Evolutionary conservation across 768 basidiomycete genomes (phyloP), one percentile per base, ranked within the genome.

Genomic region (Tricholomella constricta): DNA sequence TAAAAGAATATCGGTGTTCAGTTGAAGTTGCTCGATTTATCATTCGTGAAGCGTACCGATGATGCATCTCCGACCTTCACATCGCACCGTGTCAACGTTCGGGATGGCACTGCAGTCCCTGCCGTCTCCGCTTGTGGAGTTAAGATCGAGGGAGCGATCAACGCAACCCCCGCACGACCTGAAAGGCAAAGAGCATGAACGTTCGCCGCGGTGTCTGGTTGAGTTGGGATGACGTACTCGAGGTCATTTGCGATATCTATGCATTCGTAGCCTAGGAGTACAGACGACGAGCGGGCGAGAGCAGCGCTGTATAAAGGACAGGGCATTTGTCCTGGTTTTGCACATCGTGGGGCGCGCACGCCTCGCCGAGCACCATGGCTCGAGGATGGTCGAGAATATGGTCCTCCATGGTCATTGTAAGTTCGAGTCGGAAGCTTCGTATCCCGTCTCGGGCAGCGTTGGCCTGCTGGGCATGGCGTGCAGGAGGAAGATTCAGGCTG

Each of bases 91-190:
- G 45, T 70, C 68, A n/a, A 74, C 74, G 44, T 73, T 61, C n/a
- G 73, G 69, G 54, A 78, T 77, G 9, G 65, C 62, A 45, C 73
- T 76, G 62, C 78, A 80, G 61, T 78, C 77, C 35, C 73, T 58
- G 2, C 77, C 77, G 7, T 65, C 66, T 11, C 25, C 17, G 2
- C 19, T 20, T 7, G 35, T 20, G n/a, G 62, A 68, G 15, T 48
- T 51, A 37, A 59, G 62, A 2, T 36, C 15, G 12, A 55, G 56
- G 12, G 56, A 25, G 9, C 44, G 50, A 15, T 56, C 47, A 15
- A 63, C 58, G 42, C 69, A 71, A 1, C 65, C 68, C 8, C 69
- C 68, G 32, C 69, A 71, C 9, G 69, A 68, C 52, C 68, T 70
- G 45, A 2, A 37, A 9, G 44, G 15, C 23, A 22, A 12, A 27